Evolutionary conservation across 306 rosid genomes (phyloP).

Genomic region (Rubus idaeus): DNA sequence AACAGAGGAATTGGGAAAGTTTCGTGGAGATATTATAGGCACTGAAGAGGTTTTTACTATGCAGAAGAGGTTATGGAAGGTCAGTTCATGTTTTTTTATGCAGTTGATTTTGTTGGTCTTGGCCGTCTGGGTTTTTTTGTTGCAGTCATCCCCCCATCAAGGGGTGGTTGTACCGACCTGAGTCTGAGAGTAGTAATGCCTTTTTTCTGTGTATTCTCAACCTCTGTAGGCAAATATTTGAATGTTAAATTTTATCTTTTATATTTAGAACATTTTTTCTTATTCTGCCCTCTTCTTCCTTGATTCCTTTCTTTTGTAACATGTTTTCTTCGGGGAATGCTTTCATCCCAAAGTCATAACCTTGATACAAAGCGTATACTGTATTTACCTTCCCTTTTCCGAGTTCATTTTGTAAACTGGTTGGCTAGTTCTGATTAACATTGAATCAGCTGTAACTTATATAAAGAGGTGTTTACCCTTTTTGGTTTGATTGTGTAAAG

Average conservation of each 20-base stretch:
- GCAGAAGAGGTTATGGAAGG: slow-evolving; percentile 58
- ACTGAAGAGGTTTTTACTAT: slow-evolving; percentile 53
- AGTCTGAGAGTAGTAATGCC: slow-evolving; percentile 22
- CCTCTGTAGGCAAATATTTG: slow-evolving; percentile 10
- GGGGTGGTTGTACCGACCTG: slow-evolving; percentile 77
- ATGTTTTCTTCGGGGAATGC: slow-evolving; percentile 13
- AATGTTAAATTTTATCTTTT: background rate
- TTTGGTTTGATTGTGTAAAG: background rate
- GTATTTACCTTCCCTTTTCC: too few relatives aligned
- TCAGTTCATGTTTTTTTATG: slow-evolving; percentile 45
- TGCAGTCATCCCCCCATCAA: slow-evolving; percentile 43
- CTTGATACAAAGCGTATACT: slow-evolving; percentile 1
- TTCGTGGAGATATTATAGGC: slow-evolving; percentile 45
- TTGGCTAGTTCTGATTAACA: background rate
- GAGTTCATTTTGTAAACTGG: background rate
- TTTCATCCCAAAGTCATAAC: background rate
- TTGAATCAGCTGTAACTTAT: background rate
- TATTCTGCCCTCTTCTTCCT: background rate
- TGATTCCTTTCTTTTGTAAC: slow-evolving; percentile 24
- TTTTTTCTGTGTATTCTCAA: slow-evolving; percentile 39
- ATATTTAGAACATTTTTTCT: slow-evolving; percentile 1
- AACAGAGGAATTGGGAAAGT: slow-evolving; percentile 52
- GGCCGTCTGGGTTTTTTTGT: slow-evolving; percentile 44
- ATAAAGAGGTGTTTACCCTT: background rate
- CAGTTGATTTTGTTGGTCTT: slow-evolving; percentile 55